Conservation (phyloP, 73 alveolate species). For the Paramecium octaurelia region DNA sequence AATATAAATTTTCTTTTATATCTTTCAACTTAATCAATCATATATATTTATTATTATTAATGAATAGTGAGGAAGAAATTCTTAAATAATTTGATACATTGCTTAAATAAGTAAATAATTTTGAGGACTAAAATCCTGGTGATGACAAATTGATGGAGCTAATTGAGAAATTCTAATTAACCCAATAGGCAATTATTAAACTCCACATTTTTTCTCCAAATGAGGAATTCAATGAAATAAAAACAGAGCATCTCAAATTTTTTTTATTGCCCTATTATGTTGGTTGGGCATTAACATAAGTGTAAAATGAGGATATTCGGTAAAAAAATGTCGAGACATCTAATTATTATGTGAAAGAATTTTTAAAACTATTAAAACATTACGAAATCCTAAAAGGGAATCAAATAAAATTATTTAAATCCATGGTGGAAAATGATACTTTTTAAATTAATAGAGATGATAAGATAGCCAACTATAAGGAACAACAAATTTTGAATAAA, state of each 20-base stretch:
- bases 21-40: background rate
- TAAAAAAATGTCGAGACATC: slow-evolving; percentile 62
- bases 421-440: slow-evolving; percentile 40
- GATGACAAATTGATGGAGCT: background rate
- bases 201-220: slow-evolving; percentile 67
- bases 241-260: slow-evolving; percentile 71
- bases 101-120: background rate
- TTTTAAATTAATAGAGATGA: slow-evolving; percentile 53
- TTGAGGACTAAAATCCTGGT: slow-evolving; percentile 9
- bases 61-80: slow-evolving; percentile 4
- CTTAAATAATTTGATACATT: background rate
- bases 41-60: background rate
- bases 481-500: slow-evolving; percentile 63
- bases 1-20: background rate
- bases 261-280: slow-evolving; percentile 65
- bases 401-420: slow-evolving; percentile 61
- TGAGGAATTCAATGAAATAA: slow-evolving; percentile 71
- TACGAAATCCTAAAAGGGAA: slow-evolving; percentile 61
- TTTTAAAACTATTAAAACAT: slow-evolving; percentile 61
- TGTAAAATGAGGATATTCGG: slow-evolving; percentile 28
- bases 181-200: slow-evolving; percentile 18
- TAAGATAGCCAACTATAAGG: slow-evolving; percentile 55
- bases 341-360: slow-evolving; percentile 63
- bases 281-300: slow-evolving; percentile 66
- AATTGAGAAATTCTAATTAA: background rate